Conservation (phyloP, 75 land plant genomes). For the Pseudotsuga menziesii region DNA sequence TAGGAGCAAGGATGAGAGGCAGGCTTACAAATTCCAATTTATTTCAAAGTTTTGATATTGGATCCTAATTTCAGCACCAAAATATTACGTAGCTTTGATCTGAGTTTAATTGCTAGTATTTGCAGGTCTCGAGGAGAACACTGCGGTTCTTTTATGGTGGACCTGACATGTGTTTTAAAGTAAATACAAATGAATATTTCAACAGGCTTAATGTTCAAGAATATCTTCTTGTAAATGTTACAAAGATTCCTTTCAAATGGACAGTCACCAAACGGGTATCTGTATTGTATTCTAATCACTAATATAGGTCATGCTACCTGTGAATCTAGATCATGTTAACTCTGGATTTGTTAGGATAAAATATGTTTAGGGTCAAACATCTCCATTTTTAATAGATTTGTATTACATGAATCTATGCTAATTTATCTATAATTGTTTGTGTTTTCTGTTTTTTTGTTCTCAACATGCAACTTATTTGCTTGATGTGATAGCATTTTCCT, state of each 20-base stretch:
- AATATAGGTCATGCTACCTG: not conserved
- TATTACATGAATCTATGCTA: too few species aligned
- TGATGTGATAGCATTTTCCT: too few species aligned
- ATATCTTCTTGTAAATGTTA: conserved; percentile 37
- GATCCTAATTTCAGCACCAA: not conserved
- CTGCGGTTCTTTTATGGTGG: conserved; percentile 30
- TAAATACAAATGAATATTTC: conserved; percentile 45
- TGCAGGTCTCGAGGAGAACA: conserved; percentile 8
- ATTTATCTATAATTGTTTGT: too few species aligned
- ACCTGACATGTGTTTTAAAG: conserved; percentile 54
- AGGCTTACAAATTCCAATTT: not conserved
- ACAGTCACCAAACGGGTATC: conserved; percentile 38
- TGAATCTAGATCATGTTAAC: too few species aligned
- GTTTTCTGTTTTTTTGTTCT: too few species aligned
- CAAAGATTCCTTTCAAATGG: conserved; percentile 31
- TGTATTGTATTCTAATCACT: not conserved
- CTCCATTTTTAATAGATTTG: too few species aligned
- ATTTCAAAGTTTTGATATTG: not conserved
- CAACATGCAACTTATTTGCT: too few species aligned
- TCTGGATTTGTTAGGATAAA: too few species aligned
- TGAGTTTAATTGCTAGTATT: not conserved
- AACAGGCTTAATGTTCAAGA: conserved; percentile 44
- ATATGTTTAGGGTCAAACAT: too few species aligned
- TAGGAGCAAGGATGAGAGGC: not conserved
- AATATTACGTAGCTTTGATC: not conserved